phyloP scores from a whole-genome alignment of 2,329 filamentous ascomycete species.

The Nectriaceae sp. region DNA sequence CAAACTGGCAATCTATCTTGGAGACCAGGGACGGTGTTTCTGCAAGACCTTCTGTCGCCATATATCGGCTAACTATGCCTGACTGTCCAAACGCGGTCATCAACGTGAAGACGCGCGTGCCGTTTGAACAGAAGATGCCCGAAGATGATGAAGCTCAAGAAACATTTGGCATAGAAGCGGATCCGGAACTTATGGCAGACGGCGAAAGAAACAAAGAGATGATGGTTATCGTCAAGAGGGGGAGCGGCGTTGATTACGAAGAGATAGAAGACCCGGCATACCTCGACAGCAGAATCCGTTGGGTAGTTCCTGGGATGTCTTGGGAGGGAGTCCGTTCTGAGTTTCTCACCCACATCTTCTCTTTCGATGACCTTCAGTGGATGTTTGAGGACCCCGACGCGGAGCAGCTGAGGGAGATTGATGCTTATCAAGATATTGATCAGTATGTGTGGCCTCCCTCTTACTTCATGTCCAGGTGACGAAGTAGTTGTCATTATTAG shows the following conservation, averaged over 20 bases:
- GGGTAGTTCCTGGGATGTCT: neutral
- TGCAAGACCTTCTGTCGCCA: conserved; percentile 6
- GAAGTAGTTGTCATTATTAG: no score
- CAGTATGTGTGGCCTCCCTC: neutral
- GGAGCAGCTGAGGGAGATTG: neutral
- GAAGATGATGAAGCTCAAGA: neutral
- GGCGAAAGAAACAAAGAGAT: conserved; percentile 5
- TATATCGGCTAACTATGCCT: conserved; percentile 9
- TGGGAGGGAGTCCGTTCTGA: conserved; percentile 4
- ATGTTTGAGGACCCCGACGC: neutral
- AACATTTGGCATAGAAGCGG: neutral
- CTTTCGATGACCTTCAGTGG: neutral
- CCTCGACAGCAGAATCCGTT: neutral
- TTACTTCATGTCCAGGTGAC: neutral
- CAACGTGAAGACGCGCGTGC: neutral
- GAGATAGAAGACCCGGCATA: conserved; percentile 2
- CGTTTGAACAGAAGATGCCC: conserved; percentile 1
- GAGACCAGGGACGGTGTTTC: conserved; percentile 2
- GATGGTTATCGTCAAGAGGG: conserved; percentile 6
- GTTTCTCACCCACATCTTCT: neutral
- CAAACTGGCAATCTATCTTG: conserved; percentile 4
- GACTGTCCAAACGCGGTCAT: neutral
- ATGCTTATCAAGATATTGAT: conserved; percentile 1
- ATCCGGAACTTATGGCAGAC: neutral
- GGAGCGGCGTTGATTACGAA: conserved; percentile 4